Evolutionary conservation across 1,284 basidiomycete genomes (phyloP).

Genomic region (Retiboletus flavoniger): DNA sequence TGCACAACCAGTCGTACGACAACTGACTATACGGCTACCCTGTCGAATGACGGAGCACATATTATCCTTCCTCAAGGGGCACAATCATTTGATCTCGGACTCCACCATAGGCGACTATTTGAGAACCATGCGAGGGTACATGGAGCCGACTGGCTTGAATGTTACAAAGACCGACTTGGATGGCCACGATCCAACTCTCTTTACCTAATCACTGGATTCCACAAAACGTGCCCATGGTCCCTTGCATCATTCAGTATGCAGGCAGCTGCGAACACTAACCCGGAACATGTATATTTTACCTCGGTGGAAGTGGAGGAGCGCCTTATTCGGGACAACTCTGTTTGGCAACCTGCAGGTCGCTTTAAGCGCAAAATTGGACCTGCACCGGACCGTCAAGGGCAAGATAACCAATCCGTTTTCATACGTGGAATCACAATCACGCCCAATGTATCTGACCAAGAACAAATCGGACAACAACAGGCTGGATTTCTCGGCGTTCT

Average conservation of each 20-base stretch:
- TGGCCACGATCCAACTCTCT: background rate
- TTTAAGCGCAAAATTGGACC: background rate
- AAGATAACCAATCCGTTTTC: slow-evolving; percentile 3
- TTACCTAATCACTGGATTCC: slow-evolving; percentile 8
- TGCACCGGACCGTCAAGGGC: background rate
- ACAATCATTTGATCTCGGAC: background rate
- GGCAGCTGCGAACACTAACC: background rate
- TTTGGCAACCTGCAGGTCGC: background rate
- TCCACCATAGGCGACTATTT: background rate
- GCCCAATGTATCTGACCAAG: background rate
- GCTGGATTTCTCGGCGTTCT: background rate
- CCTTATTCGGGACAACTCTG: background rate
- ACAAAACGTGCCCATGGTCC: slow-evolving; percentile 4
- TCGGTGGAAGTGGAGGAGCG: background rate
- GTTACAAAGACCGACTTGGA: background rate
- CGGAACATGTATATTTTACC: background rate
- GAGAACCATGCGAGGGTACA: background rate
- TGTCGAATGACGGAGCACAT: background rate
- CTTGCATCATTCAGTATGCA: slow-evolving; percentile 2
- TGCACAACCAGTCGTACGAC: background rate
- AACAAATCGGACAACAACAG: background rate
- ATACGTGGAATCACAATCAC: slow-evolving; percentile 4
- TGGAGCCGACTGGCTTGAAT: background rate
- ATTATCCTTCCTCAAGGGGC: slow-evolving; percentile 7
- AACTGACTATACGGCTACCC: background rate